Evolutionary conservation across 495 filamentous ascomycete genomes (phyloP).

Genomic region (Penicillium macrosclerotiorum): DNA sequence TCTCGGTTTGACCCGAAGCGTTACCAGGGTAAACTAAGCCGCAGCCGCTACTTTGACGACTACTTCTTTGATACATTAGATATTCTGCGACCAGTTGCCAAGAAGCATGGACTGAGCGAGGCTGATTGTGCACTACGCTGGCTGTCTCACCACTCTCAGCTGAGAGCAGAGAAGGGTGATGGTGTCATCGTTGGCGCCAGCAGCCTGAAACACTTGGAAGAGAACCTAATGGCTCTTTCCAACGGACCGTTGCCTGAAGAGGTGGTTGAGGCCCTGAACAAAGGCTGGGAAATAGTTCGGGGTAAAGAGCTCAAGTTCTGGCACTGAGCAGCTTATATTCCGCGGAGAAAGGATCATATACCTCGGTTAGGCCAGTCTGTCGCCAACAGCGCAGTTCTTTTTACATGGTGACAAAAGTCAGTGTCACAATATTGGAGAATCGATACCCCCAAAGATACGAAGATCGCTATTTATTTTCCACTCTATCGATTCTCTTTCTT

Average conservation of each 20-base stretch:
- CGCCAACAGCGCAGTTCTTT: too few species aligned
- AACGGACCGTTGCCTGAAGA: constrained; percentile 32
- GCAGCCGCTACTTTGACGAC: constrained; percentile 45
- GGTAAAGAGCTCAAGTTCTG: constrained; percentile 13
- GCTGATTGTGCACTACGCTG: constrained; percentile 40
- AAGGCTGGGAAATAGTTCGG: constrained; percentile 11
- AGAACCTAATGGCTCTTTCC: constrained; percentile 35
- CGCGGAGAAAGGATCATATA: too few species aligned
- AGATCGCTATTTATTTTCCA: too few species aligned
- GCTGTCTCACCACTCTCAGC: constrained; percentile 32
- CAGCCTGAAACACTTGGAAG: constrained; percentile 31
- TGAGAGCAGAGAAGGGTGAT: constrained; percentile 31
- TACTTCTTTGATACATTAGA: constrained; percentile 44
- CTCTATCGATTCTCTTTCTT: too few species aligned
- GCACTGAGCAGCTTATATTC: constrained; percentile 13
- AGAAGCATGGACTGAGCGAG: constrained; percentile 26
- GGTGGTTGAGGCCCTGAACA: constrained; percentile 17
- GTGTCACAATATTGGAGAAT: too few species aligned
- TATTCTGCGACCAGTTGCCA: constrained; percentile 21
- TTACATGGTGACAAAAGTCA: too few species aligned
- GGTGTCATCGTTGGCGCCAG: constrained; percentile 44
- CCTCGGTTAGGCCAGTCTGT: too few species aligned
- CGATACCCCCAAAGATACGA: too few species aligned
- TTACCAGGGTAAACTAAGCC: constrained; percentile 37
- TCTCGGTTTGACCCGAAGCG: constrained; percentile 36